phyloP scores from a whole-genome alignment of 2,329 filamentous ascomycete genomes.

The Talaromyces sp. region DNA sequence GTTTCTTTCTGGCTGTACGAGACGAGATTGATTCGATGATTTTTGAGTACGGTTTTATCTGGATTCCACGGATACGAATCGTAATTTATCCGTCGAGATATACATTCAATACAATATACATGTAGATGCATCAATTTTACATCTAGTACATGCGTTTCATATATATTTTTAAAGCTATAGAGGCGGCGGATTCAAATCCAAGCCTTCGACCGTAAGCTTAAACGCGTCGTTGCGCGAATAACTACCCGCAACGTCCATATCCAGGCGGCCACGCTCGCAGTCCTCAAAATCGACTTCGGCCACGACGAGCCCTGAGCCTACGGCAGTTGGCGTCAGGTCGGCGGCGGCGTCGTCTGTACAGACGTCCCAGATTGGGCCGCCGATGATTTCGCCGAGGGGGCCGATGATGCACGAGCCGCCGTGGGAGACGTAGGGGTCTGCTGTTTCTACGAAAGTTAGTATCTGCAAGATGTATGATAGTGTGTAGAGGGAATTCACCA shows the following conservation, averaged over 20 bases:
- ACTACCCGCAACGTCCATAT: constrained; percentile 78
- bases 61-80: constrained; percentile 30
- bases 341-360: constrained; percentile 24
- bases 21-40: constrained; percentile 44
- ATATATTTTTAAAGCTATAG: background rate
- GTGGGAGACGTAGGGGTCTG: constrained; percentile 52
- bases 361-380: constrained; percentile 74
- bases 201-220: constrained; percentile 53
- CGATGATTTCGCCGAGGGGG: constrained; percentile 72
- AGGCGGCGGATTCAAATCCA: constrained; percentile 57
- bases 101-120: background rate
- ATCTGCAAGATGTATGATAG: background rate
- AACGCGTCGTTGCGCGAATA: constrained; percentile 72
- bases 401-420: constrained; percentile 80
- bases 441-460: background rate
- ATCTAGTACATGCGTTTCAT: background rate
- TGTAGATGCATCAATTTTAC: background rate
- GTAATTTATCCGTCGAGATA: constrained; percentile 46
- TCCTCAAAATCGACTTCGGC: constrained; percentile 82
- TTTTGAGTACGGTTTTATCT: constrained; percentile 48
- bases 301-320: constrained; percentile 51
- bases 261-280: constrained; percentile 73
- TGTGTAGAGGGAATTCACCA: background rate
- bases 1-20: constrained; percentile 31
- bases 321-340: constrained; percentile 3